These are phyloP conservation scores for Fusarium equiseti DNA, from an alignment of 2,329 filamentous ascomycete genomes.

Conservation along the genomic window DNA sequence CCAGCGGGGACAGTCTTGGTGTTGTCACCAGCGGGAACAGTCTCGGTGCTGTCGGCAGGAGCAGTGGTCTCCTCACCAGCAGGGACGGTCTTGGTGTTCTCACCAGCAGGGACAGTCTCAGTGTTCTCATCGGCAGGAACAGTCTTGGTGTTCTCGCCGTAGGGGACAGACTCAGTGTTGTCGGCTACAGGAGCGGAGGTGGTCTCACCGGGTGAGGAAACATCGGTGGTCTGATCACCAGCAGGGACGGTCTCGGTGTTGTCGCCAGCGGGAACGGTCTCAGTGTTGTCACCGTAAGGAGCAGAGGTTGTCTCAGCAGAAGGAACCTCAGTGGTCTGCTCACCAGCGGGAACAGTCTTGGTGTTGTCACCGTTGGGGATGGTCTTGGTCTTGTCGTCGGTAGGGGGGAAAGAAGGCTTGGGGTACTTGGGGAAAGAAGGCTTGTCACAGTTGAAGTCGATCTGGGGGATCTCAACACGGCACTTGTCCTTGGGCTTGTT, in stretches of 20 bases:
- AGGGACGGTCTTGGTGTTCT: conserved; percentile 20
- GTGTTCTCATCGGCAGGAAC: conserved; percentile 8
- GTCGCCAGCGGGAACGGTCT: conserved; percentile 28
- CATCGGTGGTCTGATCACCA: conserved; percentile 26
- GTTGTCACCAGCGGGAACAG: background rate
- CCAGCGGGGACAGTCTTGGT: conserved; percentile 5
- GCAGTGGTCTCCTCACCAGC: conserved; percentile 28
- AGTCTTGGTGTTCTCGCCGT: conserved; percentile 28
- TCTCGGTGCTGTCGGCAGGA: conserved; percentile 60
- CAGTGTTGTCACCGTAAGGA: conserved; percentile 21
- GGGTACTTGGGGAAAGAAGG: conserved; percentile 35
- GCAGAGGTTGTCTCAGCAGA: conserved; percentile 24
- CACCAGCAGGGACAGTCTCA: conserved; percentile 7
- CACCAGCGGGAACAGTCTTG: conserved; percentile 13
- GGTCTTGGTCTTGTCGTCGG: conserved; percentile 55
- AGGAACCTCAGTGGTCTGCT: conserved; percentile 7
- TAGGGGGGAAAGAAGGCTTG: conserved; percentile 16
- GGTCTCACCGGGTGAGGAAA: conserved; percentile 16
- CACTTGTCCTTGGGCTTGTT: conserved; percentile 69
- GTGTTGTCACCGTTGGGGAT: conserved; percentile 32
- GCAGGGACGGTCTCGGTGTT: conserved; percentile 30
- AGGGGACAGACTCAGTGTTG: conserved; percentile 53
- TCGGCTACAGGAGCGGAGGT: conserved; percentile 52
- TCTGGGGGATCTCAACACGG: conserved; percentile 78
- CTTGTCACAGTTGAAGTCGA: conserved; percentile 78